Percentiles rank a stretch among this genome's conserved stretches.
These are phyloP conservation scores for Scutellaria baicalensis DNA, from an alignment of 257 asterid species.

Conservation along the genomic window DNA sequence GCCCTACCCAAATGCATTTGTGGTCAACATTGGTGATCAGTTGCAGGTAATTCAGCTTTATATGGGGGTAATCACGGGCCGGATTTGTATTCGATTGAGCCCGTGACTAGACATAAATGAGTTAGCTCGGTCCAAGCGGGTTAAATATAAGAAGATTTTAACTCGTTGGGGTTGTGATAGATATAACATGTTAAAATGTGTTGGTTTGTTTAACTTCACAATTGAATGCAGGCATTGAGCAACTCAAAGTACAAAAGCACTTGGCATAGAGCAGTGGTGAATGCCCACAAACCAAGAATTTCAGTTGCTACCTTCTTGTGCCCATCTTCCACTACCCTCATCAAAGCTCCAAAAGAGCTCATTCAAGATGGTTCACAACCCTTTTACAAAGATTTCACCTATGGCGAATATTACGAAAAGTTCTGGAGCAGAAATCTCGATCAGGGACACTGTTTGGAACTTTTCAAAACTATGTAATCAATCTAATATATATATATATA, in stretches of 20 bases:
- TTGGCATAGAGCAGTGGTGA: conserved; percentile 89
- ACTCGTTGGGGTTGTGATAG: no score
- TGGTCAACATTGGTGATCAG: conserved; percentile 49
- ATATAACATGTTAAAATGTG: no score
- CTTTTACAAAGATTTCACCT: conserved; percentile 56
- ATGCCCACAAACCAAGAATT: conserved; percentile 50
- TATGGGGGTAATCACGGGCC: no score
- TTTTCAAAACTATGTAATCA: conserved; percentile 55
- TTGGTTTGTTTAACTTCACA: no score
- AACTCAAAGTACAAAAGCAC: conserved; percentile 73
- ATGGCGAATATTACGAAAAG: conserved; percentile 66
- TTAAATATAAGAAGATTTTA: no score
- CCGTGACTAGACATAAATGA: no score
- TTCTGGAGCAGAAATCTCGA: conserved; percentile 88
- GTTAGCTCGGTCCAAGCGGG: no score
- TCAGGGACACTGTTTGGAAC: conserved; percentile 75
- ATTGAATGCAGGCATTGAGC: conserved; percentile 52
- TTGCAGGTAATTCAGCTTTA: conserved; percentile 26
- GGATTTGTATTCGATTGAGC: no score
- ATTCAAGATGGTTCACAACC: conserved; percentile 32
- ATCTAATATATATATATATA: no score
- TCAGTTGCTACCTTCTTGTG: conserved; percentile 85
- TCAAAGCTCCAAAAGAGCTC: conserved; percentile 66
- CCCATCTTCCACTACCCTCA: conserved; percentile 46
- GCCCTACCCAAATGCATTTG: conserved; percentile 45